Conservation (phyloP, 2,329 filamentous ascomycete species). For the Penicillium sp. region DNA sequence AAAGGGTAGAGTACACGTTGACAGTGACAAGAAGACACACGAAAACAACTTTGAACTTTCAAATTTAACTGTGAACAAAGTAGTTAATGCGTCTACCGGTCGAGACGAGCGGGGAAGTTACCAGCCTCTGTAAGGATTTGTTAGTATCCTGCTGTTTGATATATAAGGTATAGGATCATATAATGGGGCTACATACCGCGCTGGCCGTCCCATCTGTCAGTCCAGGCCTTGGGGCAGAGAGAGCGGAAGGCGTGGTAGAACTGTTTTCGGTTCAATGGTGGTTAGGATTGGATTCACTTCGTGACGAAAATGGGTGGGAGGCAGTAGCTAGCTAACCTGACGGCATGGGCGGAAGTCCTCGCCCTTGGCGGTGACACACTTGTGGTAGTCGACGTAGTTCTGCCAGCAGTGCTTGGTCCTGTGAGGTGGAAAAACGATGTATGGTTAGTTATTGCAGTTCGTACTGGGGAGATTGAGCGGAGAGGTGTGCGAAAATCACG, state of each 20-base stretch:
- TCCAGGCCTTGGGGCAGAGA: constrained; percentile 92
- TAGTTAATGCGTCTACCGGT: constrained; percentile 35
- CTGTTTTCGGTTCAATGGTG: too few species aligned
- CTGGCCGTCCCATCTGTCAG: constrained; percentile 91
- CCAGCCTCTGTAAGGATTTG: constrained; percentile 40
- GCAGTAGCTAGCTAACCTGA: too few species aligned
- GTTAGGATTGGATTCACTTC: too few species aligned
- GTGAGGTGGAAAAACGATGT: too few species aligned
- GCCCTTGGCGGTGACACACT: constrained; percentile 96
- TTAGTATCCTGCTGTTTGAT: constrained; percentile 11
- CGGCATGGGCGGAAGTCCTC: constrained; percentile 96
- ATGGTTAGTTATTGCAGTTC: too few species aligned
- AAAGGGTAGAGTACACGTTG: too few species aligned
- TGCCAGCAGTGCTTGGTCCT: constrained; percentile 99
- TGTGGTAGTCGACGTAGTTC: constrained; percentile 99
- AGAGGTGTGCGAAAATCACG: constrained; percentile 18
- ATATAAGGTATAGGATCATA: too few species aligned
- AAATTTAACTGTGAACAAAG: too few species aligned
- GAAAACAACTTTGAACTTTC: constrained; percentile 12
- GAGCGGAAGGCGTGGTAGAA: constrained; percentile 96
- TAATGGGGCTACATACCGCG: constrained; percentile 66
- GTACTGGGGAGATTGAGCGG: too few species aligned
- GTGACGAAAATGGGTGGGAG: too few species aligned
- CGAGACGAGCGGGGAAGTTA: constrained; percentile 47
- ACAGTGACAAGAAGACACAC: too few species aligned